Evolutionary conservation across 1,284 basidiomycete genomes (phyloP).

Genomic region (Schizopora paradoxa): DNA sequence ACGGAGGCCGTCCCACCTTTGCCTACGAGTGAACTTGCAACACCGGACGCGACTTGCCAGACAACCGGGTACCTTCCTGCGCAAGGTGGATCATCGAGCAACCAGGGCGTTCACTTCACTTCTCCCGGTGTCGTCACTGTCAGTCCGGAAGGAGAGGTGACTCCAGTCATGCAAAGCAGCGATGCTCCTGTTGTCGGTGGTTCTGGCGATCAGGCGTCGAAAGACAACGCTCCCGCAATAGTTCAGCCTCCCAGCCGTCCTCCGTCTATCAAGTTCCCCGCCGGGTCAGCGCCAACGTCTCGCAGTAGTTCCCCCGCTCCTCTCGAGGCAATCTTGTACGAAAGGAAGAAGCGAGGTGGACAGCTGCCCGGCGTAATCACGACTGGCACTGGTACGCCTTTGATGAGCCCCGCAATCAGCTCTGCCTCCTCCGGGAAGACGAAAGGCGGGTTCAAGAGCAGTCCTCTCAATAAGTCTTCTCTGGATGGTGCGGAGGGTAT

Average conservation of each 20-base stretch:
- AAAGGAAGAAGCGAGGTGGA: constrained; percentile 45
- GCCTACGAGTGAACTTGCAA: no score
- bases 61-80: not conserved
- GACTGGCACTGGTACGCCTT: constrained; percentile 17
- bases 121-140: not conserved
- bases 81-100: not conserved
- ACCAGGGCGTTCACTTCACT: not conserved
- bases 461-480: constrained; percentile 38
- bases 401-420: constrained; percentile 20
- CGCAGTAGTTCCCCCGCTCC: constrained; percentile 43
- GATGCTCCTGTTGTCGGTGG: not conserved
- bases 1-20: constrained; percentile 17
- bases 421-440: constrained; percentile 30
- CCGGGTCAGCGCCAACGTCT: constrained; percentile 20
- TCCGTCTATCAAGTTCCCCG: constrained; percentile 17
- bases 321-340: constrained; percentile 57
- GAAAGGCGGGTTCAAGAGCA: constrained; percentile 66
- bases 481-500: constrained; percentile 4
- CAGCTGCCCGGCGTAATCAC: constrained; percentile 12
- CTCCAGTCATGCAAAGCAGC: not conserved
- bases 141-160: not conserved
- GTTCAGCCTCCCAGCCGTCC: not conserved
- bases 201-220: not conserved
- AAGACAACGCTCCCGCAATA: not conserved
- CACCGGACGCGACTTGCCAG: not conserved